Conservation (phyloP, 139 green algal species). For the Volvox africanus region DNA sequence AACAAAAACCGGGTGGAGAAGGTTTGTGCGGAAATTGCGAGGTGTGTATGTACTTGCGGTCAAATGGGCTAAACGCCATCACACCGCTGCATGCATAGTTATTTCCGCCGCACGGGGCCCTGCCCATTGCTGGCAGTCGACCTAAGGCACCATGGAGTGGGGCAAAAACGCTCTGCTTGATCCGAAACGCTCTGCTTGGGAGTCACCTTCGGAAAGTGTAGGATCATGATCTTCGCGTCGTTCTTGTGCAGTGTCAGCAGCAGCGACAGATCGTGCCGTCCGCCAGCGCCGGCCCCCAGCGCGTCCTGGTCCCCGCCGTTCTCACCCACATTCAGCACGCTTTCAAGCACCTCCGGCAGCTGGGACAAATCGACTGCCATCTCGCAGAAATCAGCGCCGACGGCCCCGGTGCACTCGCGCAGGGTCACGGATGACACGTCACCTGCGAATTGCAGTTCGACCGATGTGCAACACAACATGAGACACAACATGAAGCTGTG, state of each 20-base stretch:
- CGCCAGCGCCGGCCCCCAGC: background rate
- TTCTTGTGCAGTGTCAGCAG: background rate
- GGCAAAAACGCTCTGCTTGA: too few species aligned
- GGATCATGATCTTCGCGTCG: slow-evolving; percentile 9
- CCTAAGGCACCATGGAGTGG: too few species aligned
- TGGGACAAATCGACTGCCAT: background rate
- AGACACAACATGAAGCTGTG: background rate
- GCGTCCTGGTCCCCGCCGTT: background rate
- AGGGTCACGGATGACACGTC: background rate
- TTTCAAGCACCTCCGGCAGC: slow-evolving; percentile 6
- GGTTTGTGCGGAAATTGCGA: background rate
- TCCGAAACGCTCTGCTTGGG: too few species aligned
- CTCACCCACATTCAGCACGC: background rate
- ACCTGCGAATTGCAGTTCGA: background rate
- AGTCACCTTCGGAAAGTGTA: slow-evolving; percentile 16
- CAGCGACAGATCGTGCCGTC: slow-evolving; percentile 4
- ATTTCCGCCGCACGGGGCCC: too few species aligned
- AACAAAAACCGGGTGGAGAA: background rate
- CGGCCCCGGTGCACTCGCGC: background rate
- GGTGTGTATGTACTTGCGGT: too few species aligned
- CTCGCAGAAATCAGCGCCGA: background rate
- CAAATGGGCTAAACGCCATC: too few species aligned
- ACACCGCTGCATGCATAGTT: too few species aligned
- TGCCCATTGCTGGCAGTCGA: too few species aligned
- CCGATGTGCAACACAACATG: background rate